These are phyloP conservation scores for Trichosanthes truncata DNA, from an alignment of 306 rosid species.

Conservation along the genomic window DNA sequence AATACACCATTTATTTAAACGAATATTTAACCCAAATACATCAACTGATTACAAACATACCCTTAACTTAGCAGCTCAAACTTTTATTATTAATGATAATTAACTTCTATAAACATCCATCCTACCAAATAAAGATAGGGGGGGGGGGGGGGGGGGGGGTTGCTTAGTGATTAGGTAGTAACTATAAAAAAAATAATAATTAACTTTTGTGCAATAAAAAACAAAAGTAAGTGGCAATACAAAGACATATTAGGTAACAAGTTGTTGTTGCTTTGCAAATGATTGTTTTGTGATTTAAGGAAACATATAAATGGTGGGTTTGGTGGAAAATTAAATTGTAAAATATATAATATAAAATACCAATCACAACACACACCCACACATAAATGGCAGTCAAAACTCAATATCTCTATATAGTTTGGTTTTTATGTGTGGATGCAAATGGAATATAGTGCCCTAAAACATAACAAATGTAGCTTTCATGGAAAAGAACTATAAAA, in stretches of 20 bases:
- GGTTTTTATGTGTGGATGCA: background rate
- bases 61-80: background rate
- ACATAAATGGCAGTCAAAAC: background rate
- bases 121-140: background rate
- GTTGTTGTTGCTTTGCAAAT: conserved; percentile 54
- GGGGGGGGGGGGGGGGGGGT: background rate
- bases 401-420: background rate
- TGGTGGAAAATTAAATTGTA: conserved; percentile 5
- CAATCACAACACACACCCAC: background rate
- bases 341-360: background rate
- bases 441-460: background rate
- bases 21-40: no score
- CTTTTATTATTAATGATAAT: background rate
- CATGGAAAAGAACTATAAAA: background rate
- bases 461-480: conserved; percentile 2
- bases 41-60: no score
- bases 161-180: background rate
- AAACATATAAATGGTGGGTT: conserved; percentile 19
- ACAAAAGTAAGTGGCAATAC: conserved; percentile 20
- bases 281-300: conserved; percentile 37
- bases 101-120: background rate
- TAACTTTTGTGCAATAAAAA: background rate
- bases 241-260: conserved; percentile 39
- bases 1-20: background rate
- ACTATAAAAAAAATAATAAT: background rate